Evolutionary conservation across 257 asterid species (phyloP), one percentile per base, ranked within the genome.

Genomic region (Euphrasia confusa): DNA sequence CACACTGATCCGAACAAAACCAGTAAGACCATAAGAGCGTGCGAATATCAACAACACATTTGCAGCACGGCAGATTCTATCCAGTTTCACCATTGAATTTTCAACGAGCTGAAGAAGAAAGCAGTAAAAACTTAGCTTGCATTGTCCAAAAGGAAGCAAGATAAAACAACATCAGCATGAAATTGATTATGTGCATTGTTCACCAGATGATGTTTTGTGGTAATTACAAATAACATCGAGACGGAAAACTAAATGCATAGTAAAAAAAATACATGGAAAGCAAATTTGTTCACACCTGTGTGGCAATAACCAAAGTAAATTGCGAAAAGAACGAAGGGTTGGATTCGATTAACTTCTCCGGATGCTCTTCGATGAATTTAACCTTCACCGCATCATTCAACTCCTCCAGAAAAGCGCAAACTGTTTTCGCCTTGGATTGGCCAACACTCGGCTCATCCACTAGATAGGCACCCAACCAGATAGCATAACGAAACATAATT

Each of bases 361-460:
- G 96, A 71, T 76, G 61, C 72, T 89, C 99, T 66, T 93, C 99
- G 7, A 93, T 82, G 61, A 85, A 93, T 74, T 85, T 93, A 11
- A 96, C 94, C 70, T 93, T 87, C 58, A 89, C 97, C 2, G 96
- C 97, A 80, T 89, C 99, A 74, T 93, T 93, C 78, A 93, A 75
- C 82, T 89, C 99, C 81, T 89, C 91, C 49, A 93, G 95, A 72
- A 87, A 89, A 5, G 97, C 69, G 47, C 96, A 93, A 9, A 87
- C 99, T 3, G 92, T 89, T 68, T 85, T 89, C 54, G 99, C 94
- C 84, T 82, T 93, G 15, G 97, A 89, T 75, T 93, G 80, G 67
- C 97, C 99, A 27, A 93, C 82, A 49, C 95, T 81, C 53, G 94
- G 72, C 74, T 83, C 95, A 60, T 92, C 95, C 82, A 84, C 98